These are phyloP conservation scores for Diaporthe citrichinensis DNA, from an alignment of 2,329 filamentous ascomycete genomes.

Conservation along the genomic window DNA sequence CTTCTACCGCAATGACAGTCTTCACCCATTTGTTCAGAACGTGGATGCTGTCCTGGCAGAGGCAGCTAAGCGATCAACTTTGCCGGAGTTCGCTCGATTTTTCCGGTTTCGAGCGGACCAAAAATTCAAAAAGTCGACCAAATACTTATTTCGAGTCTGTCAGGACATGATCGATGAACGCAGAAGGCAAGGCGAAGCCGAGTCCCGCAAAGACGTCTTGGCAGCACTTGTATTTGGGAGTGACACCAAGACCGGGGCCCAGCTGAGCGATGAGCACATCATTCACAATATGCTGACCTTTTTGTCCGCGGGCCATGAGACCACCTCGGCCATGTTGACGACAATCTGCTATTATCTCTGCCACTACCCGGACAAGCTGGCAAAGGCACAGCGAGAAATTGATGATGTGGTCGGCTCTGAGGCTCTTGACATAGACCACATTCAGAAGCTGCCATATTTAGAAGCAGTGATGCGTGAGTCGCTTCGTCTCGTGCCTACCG, in stretches of 20 bases:
- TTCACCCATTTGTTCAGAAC: constrained; percentile 25
- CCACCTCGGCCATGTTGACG: constrained; percentile 66
- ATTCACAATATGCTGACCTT: constrained; percentile 25
- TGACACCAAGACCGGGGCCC: constrained; percentile 1
- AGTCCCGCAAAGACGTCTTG: constrained; percentile 11
- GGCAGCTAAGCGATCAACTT: constrained; percentile 61
- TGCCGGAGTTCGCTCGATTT: constrained; percentile 66
- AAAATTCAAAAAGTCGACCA: constrained; percentile 5
- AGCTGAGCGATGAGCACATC: constrained; percentile 59
- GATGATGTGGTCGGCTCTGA: constrained; percentile 63
- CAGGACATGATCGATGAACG: constrained; percentile 16
- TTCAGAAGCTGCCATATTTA: constrained; percentile 67
- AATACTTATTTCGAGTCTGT: background rate
- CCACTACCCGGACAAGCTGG: constrained; percentile 60
- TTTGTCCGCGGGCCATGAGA: constrained; percentile 62
- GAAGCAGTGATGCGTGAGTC: constrained; percentile 69
- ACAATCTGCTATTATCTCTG: constrained; percentile 55
- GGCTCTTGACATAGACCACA: constrained; percentile 60
- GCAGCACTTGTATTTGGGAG: constrained; percentile 6
- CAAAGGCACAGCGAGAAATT: constrained; percentile 67
- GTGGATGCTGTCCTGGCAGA: constrained; percentile 56
- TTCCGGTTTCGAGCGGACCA: constrained; percentile 54
- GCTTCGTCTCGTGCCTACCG: constrained; percentile 64
- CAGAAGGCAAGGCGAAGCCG: background rate
- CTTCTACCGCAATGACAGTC: constrained; percentile 13